phyloP scores from a whole-genome alignment of 108 stramenopile genomes.

The Cyclotella atomus region DNA sequence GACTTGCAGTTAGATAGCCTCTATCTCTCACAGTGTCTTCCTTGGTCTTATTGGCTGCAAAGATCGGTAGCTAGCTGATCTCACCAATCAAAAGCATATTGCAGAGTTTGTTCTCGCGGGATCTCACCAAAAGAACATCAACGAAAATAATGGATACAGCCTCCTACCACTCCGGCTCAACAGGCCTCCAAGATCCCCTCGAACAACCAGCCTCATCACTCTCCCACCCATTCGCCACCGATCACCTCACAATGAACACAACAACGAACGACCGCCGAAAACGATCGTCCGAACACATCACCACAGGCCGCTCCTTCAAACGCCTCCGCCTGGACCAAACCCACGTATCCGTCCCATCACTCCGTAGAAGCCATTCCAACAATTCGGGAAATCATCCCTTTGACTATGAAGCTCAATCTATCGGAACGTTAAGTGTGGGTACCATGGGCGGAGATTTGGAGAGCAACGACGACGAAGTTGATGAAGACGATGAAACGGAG shows the following conservation, averaged over 20 bases:
- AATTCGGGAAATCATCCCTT: neutral
- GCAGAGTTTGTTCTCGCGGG: neutral
- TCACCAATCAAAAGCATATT: neutral
- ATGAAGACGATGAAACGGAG: neutral
- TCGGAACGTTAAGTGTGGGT: conserved; percentile 14
- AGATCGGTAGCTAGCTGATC: too few relatives aligned
- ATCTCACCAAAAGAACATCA: neutral
- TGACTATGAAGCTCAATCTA: conserved; percentile 9
- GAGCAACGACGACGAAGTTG: conserved; percentile 24
- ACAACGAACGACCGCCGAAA: neutral
- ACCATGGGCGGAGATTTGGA: conserved; percentile 20
- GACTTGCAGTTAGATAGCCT: too few relatives aligned
- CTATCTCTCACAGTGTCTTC: too few relatives aligned
- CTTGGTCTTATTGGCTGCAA: too few relatives aligned
- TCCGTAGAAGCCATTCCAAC: neutral
- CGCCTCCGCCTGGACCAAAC: conserved; percentile 18
- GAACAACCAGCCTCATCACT: too few relatives aligned
- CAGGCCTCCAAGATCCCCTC: neutral
- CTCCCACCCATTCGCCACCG: neutral
- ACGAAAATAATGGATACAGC: neutral
- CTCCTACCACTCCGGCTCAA: neutral
- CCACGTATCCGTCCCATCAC: neutral
- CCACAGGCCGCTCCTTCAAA: conserved; percentile 22
- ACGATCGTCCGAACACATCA: conserved; percentile 2
- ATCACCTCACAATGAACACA: neutral